phyloP scores from a whole-genome alignment of 1,284 basidiomycete species.

The Malassezia caprae region DNA sequence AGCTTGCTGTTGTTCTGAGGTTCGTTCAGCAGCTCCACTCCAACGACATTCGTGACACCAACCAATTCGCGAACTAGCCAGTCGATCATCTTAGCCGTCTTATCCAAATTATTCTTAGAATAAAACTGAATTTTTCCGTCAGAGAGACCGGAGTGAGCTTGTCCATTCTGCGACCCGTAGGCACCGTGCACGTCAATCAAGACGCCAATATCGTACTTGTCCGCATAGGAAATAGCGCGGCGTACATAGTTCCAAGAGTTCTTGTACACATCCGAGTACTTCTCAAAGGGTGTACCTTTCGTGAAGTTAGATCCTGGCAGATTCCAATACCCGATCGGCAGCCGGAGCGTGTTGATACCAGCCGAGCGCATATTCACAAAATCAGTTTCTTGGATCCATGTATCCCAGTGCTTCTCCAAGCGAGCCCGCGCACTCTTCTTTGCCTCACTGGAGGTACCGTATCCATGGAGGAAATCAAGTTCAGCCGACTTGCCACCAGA shows the following conservation, averaged over 20 bases:
- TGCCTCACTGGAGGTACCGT: constrained; percentile 54
- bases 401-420: constrained; percentile 68
- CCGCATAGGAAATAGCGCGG: constrained; percentile 62
- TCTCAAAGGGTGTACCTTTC: constrained; percentile 56
- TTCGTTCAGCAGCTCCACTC: constrained; percentile 66
- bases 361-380: constrained; percentile 46
- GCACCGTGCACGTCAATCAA: constrained; percentile 68
- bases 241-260: constrained; percentile 57
- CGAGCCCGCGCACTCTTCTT: constrained; percentile 50
- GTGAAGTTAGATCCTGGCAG: constrained; percentile 48
- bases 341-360: constrained; percentile 49
- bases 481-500: constrained; percentile 54
- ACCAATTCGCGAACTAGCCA: constrained; percentile 57
- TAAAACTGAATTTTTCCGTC: constrained; percentile 57
- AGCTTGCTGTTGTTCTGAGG: constrained; percentile 50
- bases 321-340: constrained; percentile 48
- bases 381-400: constrained; percentile 58
- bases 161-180: constrained; percentile 57
- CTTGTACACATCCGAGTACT: constrained; percentile 57
- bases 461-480: constrained; percentile 50
- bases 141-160: constrained; percentile 64
- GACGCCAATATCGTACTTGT: constrained; percentile 59
- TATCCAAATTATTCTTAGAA: constrained; percentile 52
- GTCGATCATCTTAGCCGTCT: constrained; percentile 57
- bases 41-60: constrained; percentile 63